Conservation (phyloP, 306 rosid genomes). For the Ormosia semicastrata region DNA sequence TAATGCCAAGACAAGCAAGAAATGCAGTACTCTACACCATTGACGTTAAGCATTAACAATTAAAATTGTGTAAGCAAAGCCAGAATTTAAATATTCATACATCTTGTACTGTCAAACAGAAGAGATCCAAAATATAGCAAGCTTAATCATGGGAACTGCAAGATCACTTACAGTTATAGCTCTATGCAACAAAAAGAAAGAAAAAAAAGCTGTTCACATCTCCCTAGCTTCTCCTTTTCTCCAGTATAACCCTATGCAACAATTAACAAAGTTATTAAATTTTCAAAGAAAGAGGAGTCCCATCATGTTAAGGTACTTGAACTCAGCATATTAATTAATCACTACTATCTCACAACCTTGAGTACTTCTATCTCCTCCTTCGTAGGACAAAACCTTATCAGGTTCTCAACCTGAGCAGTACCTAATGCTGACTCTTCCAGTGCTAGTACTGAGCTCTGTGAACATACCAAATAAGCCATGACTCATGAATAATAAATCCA, state of each 20-base stretch:
- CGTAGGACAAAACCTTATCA: conserved; percentile 68
- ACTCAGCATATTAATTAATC: background rate
- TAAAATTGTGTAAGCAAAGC: background rate
- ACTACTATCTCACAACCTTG: conserved; percentile 43
- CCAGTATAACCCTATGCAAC: conserved; percentile 58
- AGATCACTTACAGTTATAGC: background rate
- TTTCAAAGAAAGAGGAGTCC: background rate
- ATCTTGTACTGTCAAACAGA: background rate
- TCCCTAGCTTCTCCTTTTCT: conserved; percentile 67
- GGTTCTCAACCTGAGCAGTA: conserved; percentile 65
- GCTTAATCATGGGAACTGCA: background rate
- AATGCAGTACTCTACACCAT: background rate
- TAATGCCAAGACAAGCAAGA: background rate
- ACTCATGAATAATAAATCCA: background rate
- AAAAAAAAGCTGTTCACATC: conserved; percentile 67
- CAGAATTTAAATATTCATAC: background rate
- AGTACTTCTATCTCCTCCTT: conserved; percentile 74
- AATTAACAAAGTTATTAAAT: conserved; percentile 14
- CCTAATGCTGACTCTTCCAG: conserved; percentile 62
- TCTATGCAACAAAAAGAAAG: background rate
- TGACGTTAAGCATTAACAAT: background rate
- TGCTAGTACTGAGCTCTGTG: conserved; percentile 61
- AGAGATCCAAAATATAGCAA: background rate
- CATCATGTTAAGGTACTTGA: background rate
- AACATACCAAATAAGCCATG: conserved; percentile 19